Evolutionary conservation across 202 grass and related monocot genomes (phyloP), one percentile per base, ranked within the genome.

Genomic region (Schoenoplectus tabernaemontani): DNA sequence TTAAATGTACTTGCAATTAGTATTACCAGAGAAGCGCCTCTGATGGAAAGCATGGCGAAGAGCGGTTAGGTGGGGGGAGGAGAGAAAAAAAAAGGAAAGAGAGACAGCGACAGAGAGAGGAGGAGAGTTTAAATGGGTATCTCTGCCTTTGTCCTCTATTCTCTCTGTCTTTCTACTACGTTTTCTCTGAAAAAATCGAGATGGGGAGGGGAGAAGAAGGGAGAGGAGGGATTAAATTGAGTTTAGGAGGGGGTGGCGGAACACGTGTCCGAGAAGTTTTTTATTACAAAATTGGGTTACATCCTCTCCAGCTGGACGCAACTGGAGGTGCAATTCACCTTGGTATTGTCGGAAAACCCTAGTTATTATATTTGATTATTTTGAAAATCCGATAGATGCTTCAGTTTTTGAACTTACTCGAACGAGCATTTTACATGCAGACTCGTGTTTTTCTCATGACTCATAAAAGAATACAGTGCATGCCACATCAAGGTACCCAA

Each of bases 201-300:
- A 76, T 36, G 61, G 64, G 41, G 24, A 65, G 78, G 30, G 57
- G 4, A 47, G 62, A 54, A 38, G 54, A 7, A 33, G 59, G 37
- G 51, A 83, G 78, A 12, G n/a, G 16, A 37, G 26, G 33, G 57
- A 32, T 73, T 90, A 90, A 86, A 90, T n/a, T 83, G 81, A 79
- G 10, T 61, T 63, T 80, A 80, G 59, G 78, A 80, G 46, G 59
- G 33, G 50, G 63, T 69, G 83, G 84, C 64, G 68, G 71, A 74
- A 84, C 88, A 82, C 84, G 84, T 87, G 85, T 44, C 48, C 65
- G 4, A 13, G 67, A 15, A 80, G 16, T 66, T 64, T 51, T 66
- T 80, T 80, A 80, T 48, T 80, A 63, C 57, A 22, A 60, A 80
- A 64, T 19, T 51, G 24, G 0, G 59, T 22, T 7, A 0, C 24